These are phyloP conservation scores for Teunomyces panamensis DNA, from an alignment of 805 yeast species.

Conservation along the genomic window DNA sequence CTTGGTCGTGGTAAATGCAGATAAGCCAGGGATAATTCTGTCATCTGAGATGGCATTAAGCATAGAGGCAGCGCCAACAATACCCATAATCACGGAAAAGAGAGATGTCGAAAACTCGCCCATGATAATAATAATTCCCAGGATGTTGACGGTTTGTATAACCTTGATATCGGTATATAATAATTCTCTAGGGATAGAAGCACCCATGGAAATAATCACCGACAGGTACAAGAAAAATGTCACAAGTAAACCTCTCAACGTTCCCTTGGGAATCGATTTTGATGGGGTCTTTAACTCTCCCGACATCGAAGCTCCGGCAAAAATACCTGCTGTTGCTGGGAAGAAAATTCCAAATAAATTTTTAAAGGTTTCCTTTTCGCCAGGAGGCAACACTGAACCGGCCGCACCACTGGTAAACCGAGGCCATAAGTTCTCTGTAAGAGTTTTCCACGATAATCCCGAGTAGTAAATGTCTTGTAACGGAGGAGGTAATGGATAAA, in stretches of 20 bases:
- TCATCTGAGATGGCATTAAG: conserved; percentile 91
- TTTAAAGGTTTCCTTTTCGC: conserved; percentile 65
- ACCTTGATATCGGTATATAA: conserved; percentile 79
- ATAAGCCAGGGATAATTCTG: conserved; percentile 76
- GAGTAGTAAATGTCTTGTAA: conserved; percentile 50
- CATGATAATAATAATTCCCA: conserved; percentile 63
- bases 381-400: conserved; percentile 63
- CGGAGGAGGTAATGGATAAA: conserved; percentile 49
- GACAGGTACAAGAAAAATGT: conserved; percentile 74
- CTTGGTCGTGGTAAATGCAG: conserved; percentile 42
- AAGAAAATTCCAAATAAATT: conserved; percentile 92
- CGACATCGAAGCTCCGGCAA: conserved; percentile 99
- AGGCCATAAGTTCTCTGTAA: conserved; percentile 68
- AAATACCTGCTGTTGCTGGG: conserved; percentile 97
- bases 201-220: conserved; percentile 81
- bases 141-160: conserved; percentile 74
- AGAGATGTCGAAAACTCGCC: conserved; percentile 94
- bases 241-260: conserved; percentile 73
- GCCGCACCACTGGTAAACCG: conserved; percentile 88
- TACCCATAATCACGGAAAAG: conserved; percentile 91
- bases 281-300: conserved; percentile 89
- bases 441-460: conserved; percentile 71
- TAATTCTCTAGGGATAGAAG: conserved; percentile 75
- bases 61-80: conserved; percentile 92
- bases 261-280: conserved; percentile 89